Evolutionary conservation across 1,284 basidiomycete species (phyloP).

Genomic region (Fomitiporia mediterranea): DNA sequence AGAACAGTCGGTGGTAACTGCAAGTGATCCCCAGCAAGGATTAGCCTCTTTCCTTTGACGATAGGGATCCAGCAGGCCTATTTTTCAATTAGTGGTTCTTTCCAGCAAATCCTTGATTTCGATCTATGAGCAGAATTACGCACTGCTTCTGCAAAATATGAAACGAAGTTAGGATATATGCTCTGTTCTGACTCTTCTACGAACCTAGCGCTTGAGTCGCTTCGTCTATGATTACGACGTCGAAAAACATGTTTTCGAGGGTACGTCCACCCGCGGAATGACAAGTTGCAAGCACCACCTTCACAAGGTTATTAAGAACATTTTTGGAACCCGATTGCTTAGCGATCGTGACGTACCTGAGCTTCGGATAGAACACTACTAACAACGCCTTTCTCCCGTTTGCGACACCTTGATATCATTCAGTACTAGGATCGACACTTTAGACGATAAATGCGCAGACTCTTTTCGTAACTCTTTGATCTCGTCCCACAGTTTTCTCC

Average conservation of each 20-base stretch:
- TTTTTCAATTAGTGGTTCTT: slow-evolving; percentile 31
- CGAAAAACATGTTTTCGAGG: slow-evolving; percentile 73
- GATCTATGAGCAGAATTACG: slow-evolving; percentile 12
- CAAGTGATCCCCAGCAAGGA: slow-evolving; percentile 87
- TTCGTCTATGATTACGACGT: slow-evolving; percentile 93
- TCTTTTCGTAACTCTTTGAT: slow-evolving; percentile 89
- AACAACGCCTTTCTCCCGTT: slow-evolving; percentile 81
- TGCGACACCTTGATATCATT: slow-evolving; percentile 60
- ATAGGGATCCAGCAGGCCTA: slow-evolving; percentile 96
- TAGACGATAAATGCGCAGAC: slow-evolving; percentile 38
- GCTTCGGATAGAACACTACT: slow-evolving; percentile 75
- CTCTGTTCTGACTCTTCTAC: not conserved
- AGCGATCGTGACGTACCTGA: slow-evolving; percentile 41
- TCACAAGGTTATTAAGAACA: too few species aligned
- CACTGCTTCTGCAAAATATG: slow-evolving; percentile 62
- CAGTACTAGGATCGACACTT: not conserved
- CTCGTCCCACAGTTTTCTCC: slow-evolving; percentile 89
- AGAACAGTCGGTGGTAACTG: slow-evolving; percentile 93
- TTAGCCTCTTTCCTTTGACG: slow-evolving; percentile 82
- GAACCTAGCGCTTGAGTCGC: slow-evolving; percentile 80
- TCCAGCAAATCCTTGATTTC: slow-evolving; percentile 77
- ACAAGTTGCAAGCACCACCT: slow-evolving; percentile 90
- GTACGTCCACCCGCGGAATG: slow-evolving; percentile 86
- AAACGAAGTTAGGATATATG: not conserved
- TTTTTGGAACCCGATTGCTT: not conserved